These are phyloP conservation scores for Salvia rosmarinus DNA, from an alignment of 257 asterid genomes.

Conservation along the genomic window DNA sequence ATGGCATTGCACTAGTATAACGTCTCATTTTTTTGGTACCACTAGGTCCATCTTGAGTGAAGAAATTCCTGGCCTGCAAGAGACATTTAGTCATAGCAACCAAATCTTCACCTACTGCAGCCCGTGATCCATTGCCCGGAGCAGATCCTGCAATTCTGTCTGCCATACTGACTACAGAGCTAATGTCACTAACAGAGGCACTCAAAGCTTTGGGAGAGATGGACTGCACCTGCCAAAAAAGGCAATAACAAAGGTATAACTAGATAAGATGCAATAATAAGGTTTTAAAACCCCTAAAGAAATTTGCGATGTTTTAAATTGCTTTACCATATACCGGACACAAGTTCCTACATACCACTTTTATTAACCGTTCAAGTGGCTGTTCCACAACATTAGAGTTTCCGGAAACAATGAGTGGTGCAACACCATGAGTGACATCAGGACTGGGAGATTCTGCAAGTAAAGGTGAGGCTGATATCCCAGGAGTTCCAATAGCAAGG, in stretches of 20 bases:
- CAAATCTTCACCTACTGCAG: conserved; percentile 97
- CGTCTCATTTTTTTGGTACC: conserved; percentile 91
- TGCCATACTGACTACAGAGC: conserved; percentile 91
- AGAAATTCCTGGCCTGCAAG: conserved; percentile 79
- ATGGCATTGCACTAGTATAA: conserved; percentile 74
- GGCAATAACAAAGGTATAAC: conserved; percentile 4
- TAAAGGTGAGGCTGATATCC: conserved; percentile 96
- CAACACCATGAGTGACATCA: conserved; percentile 77
- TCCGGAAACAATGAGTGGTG: conserved; percentile 61
- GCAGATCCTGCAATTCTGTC: conserved; percentile 99
- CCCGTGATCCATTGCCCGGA: conserved; percentile 98
- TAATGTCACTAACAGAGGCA: conserved; percentile 80
- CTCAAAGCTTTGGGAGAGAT: conserved; percentile 66
- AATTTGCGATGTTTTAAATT: not conserved
- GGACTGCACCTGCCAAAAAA: conserved; percentile 68
- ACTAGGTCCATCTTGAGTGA: conserved; percentile 78
- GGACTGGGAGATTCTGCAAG: conserved; percentile 83
- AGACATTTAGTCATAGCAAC: conserved; percentile 97
- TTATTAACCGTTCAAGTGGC: conserved; percentile 83
- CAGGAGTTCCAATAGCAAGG: conserved; percentile 93
- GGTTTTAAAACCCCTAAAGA: not conserved
- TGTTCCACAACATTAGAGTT: conserved; percentile 65
- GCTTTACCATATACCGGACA: conserved; percentile 11
- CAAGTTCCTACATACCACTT: conserved; percentile 55
- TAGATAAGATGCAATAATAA: not conserved